phyloP scores from a whole-genome alignment of 1,284 basidiomycete species.

The Sporisorium sorghi region DNA sequence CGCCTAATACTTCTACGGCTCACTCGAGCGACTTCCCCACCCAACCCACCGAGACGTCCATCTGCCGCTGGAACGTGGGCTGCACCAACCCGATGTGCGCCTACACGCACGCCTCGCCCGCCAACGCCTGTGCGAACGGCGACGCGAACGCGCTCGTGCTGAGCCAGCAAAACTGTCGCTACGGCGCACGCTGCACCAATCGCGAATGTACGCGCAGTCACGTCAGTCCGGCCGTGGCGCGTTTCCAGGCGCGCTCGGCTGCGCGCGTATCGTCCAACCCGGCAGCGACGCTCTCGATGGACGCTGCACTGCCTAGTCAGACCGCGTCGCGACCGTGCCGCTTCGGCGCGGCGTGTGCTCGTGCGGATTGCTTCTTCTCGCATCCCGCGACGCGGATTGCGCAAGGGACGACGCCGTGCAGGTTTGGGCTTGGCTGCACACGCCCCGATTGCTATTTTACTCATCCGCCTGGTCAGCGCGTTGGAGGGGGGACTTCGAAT shows the following conservation, averaged over 20 bases:
- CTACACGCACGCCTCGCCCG: slow-evolving; percentile 64
- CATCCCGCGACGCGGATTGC: slow-evolving; percentile 27
- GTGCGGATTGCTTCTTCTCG: slow-evolving; percentile 54
- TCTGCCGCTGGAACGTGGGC: slow-evolving; percentile 59
- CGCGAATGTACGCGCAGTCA: slow-evolving; percentile 64
- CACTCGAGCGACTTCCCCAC: slow-evolving; percentile 52
- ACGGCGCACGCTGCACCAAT: slow-evolving; percentile 54
- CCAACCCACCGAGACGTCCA: slow-evolving; percentile 44
- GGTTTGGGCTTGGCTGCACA: slow-evolving; percentile 49
- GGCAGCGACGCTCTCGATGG: slow-evolving; percentile 8
- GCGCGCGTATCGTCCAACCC: neutral
- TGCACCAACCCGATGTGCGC: slow-evolving; percentile 66
- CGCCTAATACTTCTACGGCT: too few relatives aligned
- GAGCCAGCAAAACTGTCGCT: slow-evolving; percentile 56
- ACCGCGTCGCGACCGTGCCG: slow-evolving; percentile 39
- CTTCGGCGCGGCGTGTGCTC: slow-evolving; percentile 51
- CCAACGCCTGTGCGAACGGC: slow-evolving; percentile 47
- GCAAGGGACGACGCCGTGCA: slow-evolving; percentile 31
- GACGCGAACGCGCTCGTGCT: slow-evolving; percentile 61
- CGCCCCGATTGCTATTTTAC: slow-evolving; percentile 37
- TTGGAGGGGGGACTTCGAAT: slow-evolving; percentile 7
- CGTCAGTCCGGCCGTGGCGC: slow-evolving; percentile 56
- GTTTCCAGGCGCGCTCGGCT: slow-evolving; percentile 4
- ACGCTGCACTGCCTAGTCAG: slow-evolving; percentile 16
- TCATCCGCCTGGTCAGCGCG: slow-evolving; percentile 36